These are phyloP conservation scores for Pythium apleroticum DNA, from an alignment of 352 stramenopile genomes.

Conservation along the genomic window DNA sequence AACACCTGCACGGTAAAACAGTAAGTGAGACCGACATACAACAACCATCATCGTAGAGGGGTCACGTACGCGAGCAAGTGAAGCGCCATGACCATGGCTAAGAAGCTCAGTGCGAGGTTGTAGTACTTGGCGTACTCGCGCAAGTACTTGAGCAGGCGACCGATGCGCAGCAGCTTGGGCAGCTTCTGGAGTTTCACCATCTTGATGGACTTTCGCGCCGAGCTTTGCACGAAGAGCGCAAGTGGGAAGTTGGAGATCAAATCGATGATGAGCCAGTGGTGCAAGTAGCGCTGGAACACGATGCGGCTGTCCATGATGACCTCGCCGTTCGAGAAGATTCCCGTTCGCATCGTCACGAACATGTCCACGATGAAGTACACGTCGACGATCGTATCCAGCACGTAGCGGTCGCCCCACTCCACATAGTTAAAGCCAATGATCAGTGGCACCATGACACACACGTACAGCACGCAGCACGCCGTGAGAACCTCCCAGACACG, in stretches of 20 bases:
- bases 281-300: constrained; percentile 68
- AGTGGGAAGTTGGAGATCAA: constrained; percentile 85
- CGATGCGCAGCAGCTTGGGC: constrained; percentile 78
- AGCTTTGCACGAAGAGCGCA: constrained; percentile 54
- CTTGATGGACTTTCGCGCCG: constrained; percentile 70
- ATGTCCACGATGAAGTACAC: constrained; percentile 85
- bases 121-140: constrained; percentile 86
- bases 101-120: constrained; percentile 70
- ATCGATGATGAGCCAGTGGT: constrained; percentile 82
- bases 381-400: constrained; percentile 74
- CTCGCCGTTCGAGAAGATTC: constrained; percentile 70
- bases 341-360: constrained; percentile 76
- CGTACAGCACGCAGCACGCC: constrained; percentile 75
- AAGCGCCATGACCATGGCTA: constrained; percentile 61
- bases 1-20: constrained; percentile 29
- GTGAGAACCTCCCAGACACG: constrained; percentile 71
- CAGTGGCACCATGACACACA: constrained; percentile 65
- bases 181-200: constrained; percentile 86
- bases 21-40: not conserved
- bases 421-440: constrained; percentile 71
- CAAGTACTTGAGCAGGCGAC: constrained; percentile 71
- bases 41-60: too few relatives aligned
- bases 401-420: constrained; percentile 48
- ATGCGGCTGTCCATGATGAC: constrained; percentile 74
- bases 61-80: constrained; percentile 55